A percentile compares a stretch with the other conserved stretches of the same genome.
Evolutionary conservation across 2,329 filamentous ascomycete genomes (phyloP).

Genomic region (Colletotrichum sp.): DNA sequence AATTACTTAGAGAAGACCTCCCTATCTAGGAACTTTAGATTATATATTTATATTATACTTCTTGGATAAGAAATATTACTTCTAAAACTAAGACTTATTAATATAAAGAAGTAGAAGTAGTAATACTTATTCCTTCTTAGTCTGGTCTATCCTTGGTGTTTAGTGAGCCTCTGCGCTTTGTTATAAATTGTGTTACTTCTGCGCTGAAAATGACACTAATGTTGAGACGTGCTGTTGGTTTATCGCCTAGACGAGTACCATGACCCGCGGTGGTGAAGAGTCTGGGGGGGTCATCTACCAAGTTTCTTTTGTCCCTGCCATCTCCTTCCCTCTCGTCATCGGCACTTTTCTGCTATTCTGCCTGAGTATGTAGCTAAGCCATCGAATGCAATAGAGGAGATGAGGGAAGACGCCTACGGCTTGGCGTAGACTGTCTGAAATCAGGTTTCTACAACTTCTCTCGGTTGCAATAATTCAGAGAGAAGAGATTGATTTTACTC

Average conservation of each 20-base stretch:
- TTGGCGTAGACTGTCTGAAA: not conserved
- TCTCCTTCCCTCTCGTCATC: fast-evolving
- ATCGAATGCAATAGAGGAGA: not conserved
- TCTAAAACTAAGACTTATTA: fast-evolving
- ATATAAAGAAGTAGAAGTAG: not conserved
- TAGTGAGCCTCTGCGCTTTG: not conserved
- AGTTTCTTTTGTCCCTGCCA: not conserved
- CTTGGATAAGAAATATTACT: not conserved
- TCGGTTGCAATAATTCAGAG: not conserved
- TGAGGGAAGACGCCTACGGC: not conserved
- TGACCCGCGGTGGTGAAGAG: fast-evolving
- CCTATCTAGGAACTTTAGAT: too few species aligned
- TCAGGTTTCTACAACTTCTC: not conserved
- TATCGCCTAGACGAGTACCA: fast-evolving
- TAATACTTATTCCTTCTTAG: not conserved
- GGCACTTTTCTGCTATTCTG: too few species aligned
- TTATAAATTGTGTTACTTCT: not conserved
- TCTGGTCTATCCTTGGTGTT: fast-evolving
- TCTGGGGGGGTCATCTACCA: not conserved
- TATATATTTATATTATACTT: not conserved
- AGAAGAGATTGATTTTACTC: not conserved
- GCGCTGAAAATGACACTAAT: not conserved
- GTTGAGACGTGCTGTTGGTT: not conserved
- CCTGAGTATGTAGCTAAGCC: not conserved
- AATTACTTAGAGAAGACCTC: not conserved